Evolutionary conservation across 495 filamentous ascomycete species (phyloP), one percentile per base, ranked within the genome.

Genomic region (Aspergillus haitiensis): DNA sequence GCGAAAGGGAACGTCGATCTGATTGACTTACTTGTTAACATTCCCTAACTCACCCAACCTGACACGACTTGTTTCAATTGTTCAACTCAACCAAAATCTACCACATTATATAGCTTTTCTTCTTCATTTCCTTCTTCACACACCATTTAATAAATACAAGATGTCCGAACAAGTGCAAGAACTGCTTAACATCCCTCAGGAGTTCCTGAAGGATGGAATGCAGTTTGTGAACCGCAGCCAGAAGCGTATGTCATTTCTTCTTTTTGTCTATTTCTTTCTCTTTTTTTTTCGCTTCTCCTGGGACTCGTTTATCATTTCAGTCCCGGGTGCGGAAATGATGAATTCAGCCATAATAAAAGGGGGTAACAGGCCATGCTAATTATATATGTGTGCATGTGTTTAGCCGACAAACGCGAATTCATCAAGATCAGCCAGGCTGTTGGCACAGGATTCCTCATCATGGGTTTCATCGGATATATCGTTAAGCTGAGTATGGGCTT

Each of bases 341-440:
- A 27, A 27, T 27, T 27, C 21, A 3, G 21, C 21, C 21, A 27
- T 27, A 0, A 13, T 15, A 13, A 44, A 10, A 27, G 49, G 33
- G 7, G 40, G 56, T 55, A 36, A 63, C n/a, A 10, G 10, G 18
- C 3, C 21, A 27, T 27, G 21, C 21, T 27, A 27, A 27, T 27
- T 27, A 27, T 27, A 27, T 27, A 27, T 27, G 21, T 27, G 21
- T 27, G 3, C 21, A 27, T 27, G 21, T 27, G 15, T 67, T 50
- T 55, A 88, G 83, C 92, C 67, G 92, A 96, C 75, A 84, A 84
- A 72, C 81, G 86, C 59, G 92, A 96, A 69, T 98, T 96, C 79
- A 83, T 96, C 68, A 92, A 94, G 80, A 94, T 98, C 75, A 91
- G 85, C 67, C 92, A 97, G 75, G 93, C 94, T 60, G 94, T 98